These are phyloP conservation scores for Saccharomycopsis hybrid DNA, from an alignment of 1,139 yeast species.

Conservation along the genomic window DNA sequence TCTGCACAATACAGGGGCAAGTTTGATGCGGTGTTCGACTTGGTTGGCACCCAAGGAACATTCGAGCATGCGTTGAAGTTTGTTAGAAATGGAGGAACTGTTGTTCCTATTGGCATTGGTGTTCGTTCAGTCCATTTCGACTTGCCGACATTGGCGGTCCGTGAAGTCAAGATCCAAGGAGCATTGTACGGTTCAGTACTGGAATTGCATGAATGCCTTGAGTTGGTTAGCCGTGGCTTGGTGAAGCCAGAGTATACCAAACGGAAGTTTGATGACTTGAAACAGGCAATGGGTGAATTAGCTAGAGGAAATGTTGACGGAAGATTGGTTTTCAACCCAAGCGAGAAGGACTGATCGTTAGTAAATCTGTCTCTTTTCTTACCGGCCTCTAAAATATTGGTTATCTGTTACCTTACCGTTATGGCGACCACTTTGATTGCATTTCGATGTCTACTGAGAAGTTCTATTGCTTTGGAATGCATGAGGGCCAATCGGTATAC, in stretches of 20 bases:
- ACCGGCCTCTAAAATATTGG: no score
- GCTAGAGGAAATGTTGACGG: conserved; percentile 38
- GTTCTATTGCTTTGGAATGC: no score
- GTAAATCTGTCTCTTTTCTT: no score
- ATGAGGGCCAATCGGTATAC: no score
- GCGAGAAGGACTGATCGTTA: not conserved
- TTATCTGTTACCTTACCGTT: no score
- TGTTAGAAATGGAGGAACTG: conserved; percentile 34
- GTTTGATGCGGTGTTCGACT: conserved; percentile 34
- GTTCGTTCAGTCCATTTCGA: conserved; percentile 30
- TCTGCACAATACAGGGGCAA: conserved; percentile 22
- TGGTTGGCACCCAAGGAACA: conserved; percentile 38
- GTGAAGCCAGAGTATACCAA: conserved; percentile 35
- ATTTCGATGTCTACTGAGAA: no score
- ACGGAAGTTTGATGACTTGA: conserved; percentile 35
- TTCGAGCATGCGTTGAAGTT: conserved; percentile 23
- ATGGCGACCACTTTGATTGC: no score
- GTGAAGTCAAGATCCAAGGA: conserved; percentile 38
- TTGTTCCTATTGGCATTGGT: conserved; percentile 41
- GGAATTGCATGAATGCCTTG: conserved; percentile 41
- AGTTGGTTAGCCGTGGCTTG: conserved; percentile 38
- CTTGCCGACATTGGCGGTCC: conserved; percentile 29
- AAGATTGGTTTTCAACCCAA: conserved; percentile 39
- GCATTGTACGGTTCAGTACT: conserved; percentile 43
- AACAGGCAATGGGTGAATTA: conserved; percentile 34